phyloP scores from a whole-genome alignment of 192 early-diverging fungal species.

The Coemansia reversa region DNA sequence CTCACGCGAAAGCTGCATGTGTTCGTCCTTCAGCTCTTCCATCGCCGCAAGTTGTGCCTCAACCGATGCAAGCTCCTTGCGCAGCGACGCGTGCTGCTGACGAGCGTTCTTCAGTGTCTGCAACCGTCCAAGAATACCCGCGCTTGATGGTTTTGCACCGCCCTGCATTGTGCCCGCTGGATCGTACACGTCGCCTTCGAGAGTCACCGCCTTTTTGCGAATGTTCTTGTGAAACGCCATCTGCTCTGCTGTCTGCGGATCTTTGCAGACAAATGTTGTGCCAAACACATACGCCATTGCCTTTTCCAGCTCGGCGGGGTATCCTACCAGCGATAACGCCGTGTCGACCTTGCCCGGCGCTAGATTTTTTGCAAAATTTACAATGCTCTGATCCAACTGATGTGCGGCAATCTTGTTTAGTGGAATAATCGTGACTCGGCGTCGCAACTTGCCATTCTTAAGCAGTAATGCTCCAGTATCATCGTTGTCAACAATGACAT shows the following conservation, averaged over 20 bases:
- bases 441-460: slow-evolving; percentile 70
- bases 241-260: slow-evolving; percentile 76
- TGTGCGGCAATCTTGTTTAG: slow-evolving; percentile 86
- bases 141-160: slow-evolving; percentile 74
- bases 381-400: slow-evolving; percentile 37
- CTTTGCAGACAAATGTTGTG: slow-evolving; percentile 83
- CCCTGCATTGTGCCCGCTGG: slow-evolving; percentile 92
- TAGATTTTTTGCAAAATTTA: slow-evolving; percentile 71
- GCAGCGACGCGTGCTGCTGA: slow-evolving; percentile 52
- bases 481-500: slow-evolving; percentile 94
- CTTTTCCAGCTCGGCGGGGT: slow-evolving; percentile 69
- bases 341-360: slow-evolving; percentile 87
- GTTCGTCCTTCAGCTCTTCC: slow-evolving; percentile 58
- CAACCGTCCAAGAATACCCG: slow-evolving; percentile 72
- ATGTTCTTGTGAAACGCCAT: slow-evolving; percentile 89
- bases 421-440: slow-evolving; percentile 88
- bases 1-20: slow-evolving; percentile 61
- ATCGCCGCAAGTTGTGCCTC: slow-evolving; percentile 57
- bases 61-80: slow-evolving; percentile 55
- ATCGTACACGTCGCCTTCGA: slow-evolving; percentile 96
- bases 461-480: slow-evolving; percentile 77
- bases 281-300: slow-evolving; percentile 97
- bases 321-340: slow-evolving; percentile 81
- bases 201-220: slow-evolving; percentile 85
- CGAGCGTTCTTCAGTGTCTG: slow-evolving; percentile 70